These are phyloP conservation scores for Gypsophila paniculata DNA, from an alignment of 179 eudicot species.

Conservation along the genomic window DNA sequence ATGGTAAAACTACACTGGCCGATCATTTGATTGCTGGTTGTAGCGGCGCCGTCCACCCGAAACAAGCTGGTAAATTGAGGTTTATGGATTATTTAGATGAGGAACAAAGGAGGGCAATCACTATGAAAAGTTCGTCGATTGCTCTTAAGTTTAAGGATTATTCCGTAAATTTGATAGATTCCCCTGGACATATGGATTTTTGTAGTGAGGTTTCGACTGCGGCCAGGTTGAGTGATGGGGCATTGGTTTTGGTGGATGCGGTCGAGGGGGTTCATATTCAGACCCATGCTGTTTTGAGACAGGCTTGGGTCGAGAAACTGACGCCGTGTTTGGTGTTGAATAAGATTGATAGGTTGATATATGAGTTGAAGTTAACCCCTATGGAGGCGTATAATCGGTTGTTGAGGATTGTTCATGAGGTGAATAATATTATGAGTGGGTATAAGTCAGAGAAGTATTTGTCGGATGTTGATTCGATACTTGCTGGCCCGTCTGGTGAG, in stretches of 20 bases:
- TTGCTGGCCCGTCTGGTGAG: conserved; percentile 44
- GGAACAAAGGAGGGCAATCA: conserved; percentile 88
- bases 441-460: conserved; percentile 84
- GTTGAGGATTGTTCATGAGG: conserved; percentile 79
- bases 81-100: conserved; percentile 88
- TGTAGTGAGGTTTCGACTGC: conserved; percentile 96
- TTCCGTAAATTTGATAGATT: conserved; percentile 69
- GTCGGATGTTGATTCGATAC: conserved; percentile 84
- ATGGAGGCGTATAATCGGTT: conserved; percentile 72
- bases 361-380: conserved; percentile 67
- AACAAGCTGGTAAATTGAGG: conserved; percentile 76
- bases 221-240: conserved; percentile 89
- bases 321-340: conserved; percentile 85
- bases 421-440: conserved; percentile 76
- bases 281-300: conserved; percentile 88
- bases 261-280: conserved; percentile 98
- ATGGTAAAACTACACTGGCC: conserved; percentile 90
- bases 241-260: conserved; percentile 77
- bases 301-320: conserved; percentile 91
- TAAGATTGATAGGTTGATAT: conserved; percentile 86
- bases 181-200: conserved; percentile 96
- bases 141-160: conserved; percentile 44
- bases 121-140: conserved; percentile 91
- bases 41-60: conserved; percentile 80
- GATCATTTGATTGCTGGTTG: conserved; percentile 75